Base-by-base conservation (phyloP, 495 filamentous ascomycete species). In the Penicillium lagena region DNA sequence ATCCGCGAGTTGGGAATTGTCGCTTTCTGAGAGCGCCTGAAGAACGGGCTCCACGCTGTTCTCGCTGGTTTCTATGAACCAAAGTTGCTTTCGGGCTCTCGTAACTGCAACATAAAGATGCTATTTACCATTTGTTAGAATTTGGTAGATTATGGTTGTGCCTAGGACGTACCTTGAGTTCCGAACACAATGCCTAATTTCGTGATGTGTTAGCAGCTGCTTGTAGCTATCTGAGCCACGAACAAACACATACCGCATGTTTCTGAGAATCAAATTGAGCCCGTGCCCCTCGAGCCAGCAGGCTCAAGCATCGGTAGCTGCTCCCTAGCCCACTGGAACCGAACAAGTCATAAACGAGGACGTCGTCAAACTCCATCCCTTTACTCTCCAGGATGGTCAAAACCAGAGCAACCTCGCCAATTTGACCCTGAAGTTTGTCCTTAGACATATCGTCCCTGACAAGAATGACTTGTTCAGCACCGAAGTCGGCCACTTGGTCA, bases 281-380 rank as follows among this genome's bases (percentile, higher is more conserved):
- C 17, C 31, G 32, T n/a, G 17, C 13, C 13, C 9, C 13, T 12
- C 34, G 47, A 12, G n/a, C 41, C 7, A 31, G 33, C 29, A 40
- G 51, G 22, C 49, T 12, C 12, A 53, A 29, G n/a, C 46, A 49
- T 14, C 50, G 50, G 15, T 53, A 53, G 31, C 46, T 53, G 34
- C 50, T 53, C 1, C 50, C 46, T 13, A 53, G 38, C 0, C 34
- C 50, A 36, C 50, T 53, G n/a, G 32, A 30, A 4, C 50, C 42
- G 35, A 69, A 67, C 12, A 67, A 67, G 35, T 69, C 55, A 35
- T 50, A 63, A 1, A 68, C 14, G 10, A 69, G 40, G 0, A 69
- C 66, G 39, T 68, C 70, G 5, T 73, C 67, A 40, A 73, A 73
- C 39, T 73, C 70, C 70, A 73, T 73, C 7, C 70, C 70, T 35